These are phyloP conservation scores for Triangularia setosa DNA, from an alignment of 2,329 filamentous ascomycete species.

Conservation along the genomic window DNA sequence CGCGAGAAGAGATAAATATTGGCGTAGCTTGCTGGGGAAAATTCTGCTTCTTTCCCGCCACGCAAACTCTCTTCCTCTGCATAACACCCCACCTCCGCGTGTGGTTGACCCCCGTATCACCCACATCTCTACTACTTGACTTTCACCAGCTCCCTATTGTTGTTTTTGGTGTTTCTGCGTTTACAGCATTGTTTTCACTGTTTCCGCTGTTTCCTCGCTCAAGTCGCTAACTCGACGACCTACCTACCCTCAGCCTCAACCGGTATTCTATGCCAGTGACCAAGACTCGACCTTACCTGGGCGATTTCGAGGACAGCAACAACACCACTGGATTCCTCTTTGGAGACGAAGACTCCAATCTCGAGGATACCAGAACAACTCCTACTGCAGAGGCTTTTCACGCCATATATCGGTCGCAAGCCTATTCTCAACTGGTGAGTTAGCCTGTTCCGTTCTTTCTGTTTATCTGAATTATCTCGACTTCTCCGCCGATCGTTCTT, in stretches of 20 bases:
- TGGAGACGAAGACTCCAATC: constrained; percentile 64
- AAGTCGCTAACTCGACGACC: constrained; percentile 5
- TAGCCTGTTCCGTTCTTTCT: constrained; percentile 6
- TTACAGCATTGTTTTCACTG: not conserved
- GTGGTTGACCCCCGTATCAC: not conserved
- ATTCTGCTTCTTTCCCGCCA: not conserved
- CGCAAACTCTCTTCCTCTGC: not conserved
- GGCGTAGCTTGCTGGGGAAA: not conserved
- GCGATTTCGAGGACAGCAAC: constrained; percentile 78
- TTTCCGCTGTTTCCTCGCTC: constrained; percentile 2
- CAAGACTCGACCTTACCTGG: constrained; percentile 61
- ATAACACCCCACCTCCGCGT: not conserved
- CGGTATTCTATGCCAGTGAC: constrained; percentile 93
- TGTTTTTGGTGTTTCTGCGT: not conserved
- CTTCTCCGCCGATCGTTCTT: not conserved
- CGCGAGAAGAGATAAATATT: not conserved
- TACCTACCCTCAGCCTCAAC: constrained; percentile 61
- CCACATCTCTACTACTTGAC: not conserved
- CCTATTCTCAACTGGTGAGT: constrained; percentile 44
- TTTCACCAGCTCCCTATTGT: not conserved
- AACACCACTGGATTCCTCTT: constrained; percentile 86
- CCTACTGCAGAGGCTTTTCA: constrained; percentile 66
- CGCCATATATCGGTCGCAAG: constrained; percentile 67
- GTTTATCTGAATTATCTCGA: not conserved
- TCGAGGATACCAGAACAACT: constrained; percentile 60